Evolutionary conservation across 2,329 filamentous ascomycete genomes (phyloP), one percentile per base, ranked within the genome.

Genomic region (Aspergillus persii): DNA sequence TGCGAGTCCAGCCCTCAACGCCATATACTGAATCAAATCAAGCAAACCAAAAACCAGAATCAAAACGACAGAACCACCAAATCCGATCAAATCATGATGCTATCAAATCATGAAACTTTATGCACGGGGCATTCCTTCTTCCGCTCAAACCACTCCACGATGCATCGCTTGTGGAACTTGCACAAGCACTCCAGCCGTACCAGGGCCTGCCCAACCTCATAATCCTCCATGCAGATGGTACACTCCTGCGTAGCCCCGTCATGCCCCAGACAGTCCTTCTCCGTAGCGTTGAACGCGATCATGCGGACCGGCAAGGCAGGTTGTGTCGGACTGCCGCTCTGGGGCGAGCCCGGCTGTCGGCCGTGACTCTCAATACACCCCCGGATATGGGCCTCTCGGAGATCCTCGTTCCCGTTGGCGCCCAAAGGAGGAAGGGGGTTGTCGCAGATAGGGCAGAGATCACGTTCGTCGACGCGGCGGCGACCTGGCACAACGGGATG

Each of bases 221-320:
- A 88, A 57, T 88, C 86, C 62, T 87, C 85, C 68, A 88, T 83
- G 69, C 86, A 88, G 54, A 88, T 88, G 8, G 84, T 81, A 63
- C 86, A 88, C 67, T 88, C 86, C 47, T 82, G 81, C 54, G 75
- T 65, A 48, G 77, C 78, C 18, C 83, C 80, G 56, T 85, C 82
- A 26, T 77, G 74, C 4, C 81, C 81, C 1, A 83, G 69, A 64
- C 85, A 88, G 62, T 88, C 86, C 68, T 88, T 88, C 70, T 88
- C 86, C 0, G 83, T 87, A 0, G 86, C 85, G 5, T 74, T 78
- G 63, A 86, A 88, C 2, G 69, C 69, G 12, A 79, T 63, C 76
- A 80, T 79, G 15, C 74, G 73, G 11, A 74, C 61, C 26, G 68
- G 65, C 1, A 63, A 54, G 15, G 67, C 65, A 11, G 67, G 66